Conservation (phyloP, 2,329 filamentous ascomycete species). For the Curvularia hawaiiensis region DNA sequence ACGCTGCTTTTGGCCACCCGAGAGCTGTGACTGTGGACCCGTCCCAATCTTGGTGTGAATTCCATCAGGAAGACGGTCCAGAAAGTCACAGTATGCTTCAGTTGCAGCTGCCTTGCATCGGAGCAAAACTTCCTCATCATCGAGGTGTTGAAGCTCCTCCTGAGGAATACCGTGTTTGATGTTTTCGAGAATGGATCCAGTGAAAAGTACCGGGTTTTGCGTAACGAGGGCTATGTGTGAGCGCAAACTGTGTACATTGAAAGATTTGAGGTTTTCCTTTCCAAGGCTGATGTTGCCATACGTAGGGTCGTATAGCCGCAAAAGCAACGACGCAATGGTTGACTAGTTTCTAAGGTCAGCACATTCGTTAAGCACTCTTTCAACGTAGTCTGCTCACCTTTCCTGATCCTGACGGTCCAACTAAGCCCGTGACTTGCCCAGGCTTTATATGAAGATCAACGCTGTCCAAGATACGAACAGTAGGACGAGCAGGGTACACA, state of each 20-base stretch:
- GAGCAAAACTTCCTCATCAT: constrained; percentile 48
- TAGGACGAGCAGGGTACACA: constrained; percentile 52
- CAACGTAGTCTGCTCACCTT: constrained; percentile 4
- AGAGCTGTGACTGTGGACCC: constrained; percentile 41
- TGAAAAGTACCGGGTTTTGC: constrained; percentile 43
- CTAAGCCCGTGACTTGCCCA: constrained; percentile 52
- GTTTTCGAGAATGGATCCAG: constrained; percentile 45
- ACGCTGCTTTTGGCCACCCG: constrained; percentile 48
- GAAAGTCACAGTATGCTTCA: constrained; percentile 59
- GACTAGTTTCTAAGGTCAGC: constrained; percentile 43
- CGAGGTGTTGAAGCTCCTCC: constrained; percentile 20
- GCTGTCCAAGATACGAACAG: constrained; percentile 47
- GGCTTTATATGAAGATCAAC: constrained; percentile 45
- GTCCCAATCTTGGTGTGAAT: constrained; percentile 42
- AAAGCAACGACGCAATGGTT: constrained; percentile 51
- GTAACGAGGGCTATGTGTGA: constrained; percentile 42
- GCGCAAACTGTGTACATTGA: constrained; percentile 41
- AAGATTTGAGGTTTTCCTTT: constrained; percentile 30
- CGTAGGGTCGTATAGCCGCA: constrained; percentile 47
- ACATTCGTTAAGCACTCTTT: not conserved
- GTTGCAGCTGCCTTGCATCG: constrained; percentile 56
- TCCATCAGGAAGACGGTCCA: constrained; percentile 43
- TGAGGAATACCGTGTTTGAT: constrained; percentile 41
- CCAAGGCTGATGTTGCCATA: constrained; percentile 37
- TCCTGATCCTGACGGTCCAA: constrained; percentile 51